phyloP scores from a whole-genome alignment of 2,329 filamentous ascomycete genomes.

The Aureobasidium lini region DNA sequence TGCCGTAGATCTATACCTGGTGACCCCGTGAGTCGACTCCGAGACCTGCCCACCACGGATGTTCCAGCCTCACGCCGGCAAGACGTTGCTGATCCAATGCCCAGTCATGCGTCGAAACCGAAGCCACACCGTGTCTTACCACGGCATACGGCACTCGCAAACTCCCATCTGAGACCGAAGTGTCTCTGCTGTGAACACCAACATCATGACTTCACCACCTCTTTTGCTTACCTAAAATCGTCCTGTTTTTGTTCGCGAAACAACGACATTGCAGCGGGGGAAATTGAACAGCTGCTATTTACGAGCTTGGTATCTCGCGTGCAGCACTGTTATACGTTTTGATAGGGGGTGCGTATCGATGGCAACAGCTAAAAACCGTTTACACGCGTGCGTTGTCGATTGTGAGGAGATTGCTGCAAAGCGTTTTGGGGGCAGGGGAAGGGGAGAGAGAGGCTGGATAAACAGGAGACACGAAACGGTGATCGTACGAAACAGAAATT shows the following conservation, averaged over 20 bases:
- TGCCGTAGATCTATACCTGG: no score
- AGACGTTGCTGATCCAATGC: neutral
- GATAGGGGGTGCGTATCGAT: conserved; percentile 4
- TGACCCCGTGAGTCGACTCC: neutral
- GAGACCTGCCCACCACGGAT: neutral
- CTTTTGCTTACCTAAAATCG: no score
- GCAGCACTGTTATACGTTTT: neutral
- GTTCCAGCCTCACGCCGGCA: neutral
- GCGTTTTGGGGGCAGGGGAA: neutral
- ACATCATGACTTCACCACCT: neutral
- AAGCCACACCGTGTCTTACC: no score
- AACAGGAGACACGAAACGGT: neutral
- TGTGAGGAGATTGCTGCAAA: neutral
- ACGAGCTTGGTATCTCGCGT: neutral
- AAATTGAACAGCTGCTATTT: conserved; percentile 2
- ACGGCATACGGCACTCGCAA: no score
- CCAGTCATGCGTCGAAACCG: no score
- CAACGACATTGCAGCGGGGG: neutral
- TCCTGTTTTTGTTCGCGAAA: no score
- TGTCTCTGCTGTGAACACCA: neutral
- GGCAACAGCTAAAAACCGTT: conserved; percentile 6
- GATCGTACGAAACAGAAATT: no score
- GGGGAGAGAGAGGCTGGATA: neutral
- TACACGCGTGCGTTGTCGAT: neutral
- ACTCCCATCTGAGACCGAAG: no score